Evolutionary conservation across 139 green algal genomes (phyloP), one percentile per base, ranked within the genome.

Genomic region (Chlorella sp.): DNA sequence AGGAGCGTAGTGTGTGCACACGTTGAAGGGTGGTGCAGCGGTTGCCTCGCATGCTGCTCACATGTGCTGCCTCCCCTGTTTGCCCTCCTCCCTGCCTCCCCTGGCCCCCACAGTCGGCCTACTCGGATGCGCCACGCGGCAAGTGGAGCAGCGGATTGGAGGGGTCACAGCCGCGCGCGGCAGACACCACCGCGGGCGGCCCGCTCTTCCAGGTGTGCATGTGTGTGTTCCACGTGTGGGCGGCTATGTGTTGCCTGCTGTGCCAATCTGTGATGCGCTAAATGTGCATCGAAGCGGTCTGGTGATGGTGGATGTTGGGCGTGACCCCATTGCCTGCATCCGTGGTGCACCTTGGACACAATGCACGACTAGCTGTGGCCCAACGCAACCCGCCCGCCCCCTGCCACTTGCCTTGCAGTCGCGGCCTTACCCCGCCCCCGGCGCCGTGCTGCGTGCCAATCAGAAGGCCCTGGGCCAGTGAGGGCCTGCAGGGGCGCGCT

Each of bases 111-210:
- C 94, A 96, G 91, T 87, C 94, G 4, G 88, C 94, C n/a, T 97
- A 97, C 92, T 96, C 92, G 19, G 95, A 97, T 83, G 94, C 94
- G 0, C 95, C 95, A 9, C 81, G 90, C 57, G 95, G 95, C 28
- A 80, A 87, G 24, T 97, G 95, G 95, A 87, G 71, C 61, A 86
- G 80, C 2, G 95, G 95, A 11, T 83, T 96, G 37, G 92, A 94
- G 68, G 95, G 95, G 0, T 87, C 83, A 11, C 95, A 97, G 92
- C 96, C 96, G 15, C 85, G 89, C 3, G 96, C 96, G 53, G 96
- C 96, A 22, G 96, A 98, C 92, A 96, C 96, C 78, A 98, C 96
- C 21, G 95, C 95, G 0, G 92, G 90, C 5, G 96, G 96, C 0
- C 95, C 96, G 7, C 89, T 98, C 5, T 98, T 97, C 86, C 96